Conservation (phyloP, 345 rosid species). For the Pseudoturritis turrita region DNA sequence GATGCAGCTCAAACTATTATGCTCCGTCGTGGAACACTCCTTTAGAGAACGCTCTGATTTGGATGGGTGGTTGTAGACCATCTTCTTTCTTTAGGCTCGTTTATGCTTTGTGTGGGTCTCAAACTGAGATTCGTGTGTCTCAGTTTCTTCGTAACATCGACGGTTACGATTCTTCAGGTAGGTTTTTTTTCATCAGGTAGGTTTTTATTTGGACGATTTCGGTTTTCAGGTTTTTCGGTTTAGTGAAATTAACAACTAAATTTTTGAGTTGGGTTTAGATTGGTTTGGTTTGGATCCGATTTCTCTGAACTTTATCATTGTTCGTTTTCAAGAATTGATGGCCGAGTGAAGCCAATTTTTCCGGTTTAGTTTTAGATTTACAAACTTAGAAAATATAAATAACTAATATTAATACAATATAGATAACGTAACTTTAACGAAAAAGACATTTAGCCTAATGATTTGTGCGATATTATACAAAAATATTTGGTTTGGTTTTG, state of each 20-base stretch:
- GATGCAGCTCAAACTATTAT: constrained; percentile 28
- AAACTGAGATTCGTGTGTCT: constrained; percentile 28
- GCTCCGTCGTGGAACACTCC: constrained; percentile 43
- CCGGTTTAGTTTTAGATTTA: too few relatives aligned
- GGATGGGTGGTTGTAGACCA: constrained; percentile 54
- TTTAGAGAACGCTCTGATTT: constrained; percentile 42
- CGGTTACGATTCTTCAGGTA: constrained; percentile 21
- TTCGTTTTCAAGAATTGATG: background rate
- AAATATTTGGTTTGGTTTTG: background rate
- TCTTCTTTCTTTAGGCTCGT: constrained; percentile 38
- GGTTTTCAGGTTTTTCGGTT: background rate
- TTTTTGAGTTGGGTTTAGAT: background rate
- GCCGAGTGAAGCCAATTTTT: background rate
- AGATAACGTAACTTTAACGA: too few relatives aligned
- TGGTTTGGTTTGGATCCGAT: background rate
- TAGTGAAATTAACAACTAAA: too few relatives aligned
- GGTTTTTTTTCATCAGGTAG: background rate
- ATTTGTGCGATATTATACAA: too few relatives aligned
- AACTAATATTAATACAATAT: too few relatives aligned
- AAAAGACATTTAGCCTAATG: too few relatives aligned
- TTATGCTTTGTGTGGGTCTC: constrained; percentile 33
- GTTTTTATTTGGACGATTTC: background rate
- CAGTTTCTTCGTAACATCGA: constrained; percentile 23
- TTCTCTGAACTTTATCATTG: background rate
- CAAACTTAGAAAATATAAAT: too few relatives aligned